Conservation (phyloP, 768 basidiomycete genomes). For the Leccinum arenicola region DNA sequence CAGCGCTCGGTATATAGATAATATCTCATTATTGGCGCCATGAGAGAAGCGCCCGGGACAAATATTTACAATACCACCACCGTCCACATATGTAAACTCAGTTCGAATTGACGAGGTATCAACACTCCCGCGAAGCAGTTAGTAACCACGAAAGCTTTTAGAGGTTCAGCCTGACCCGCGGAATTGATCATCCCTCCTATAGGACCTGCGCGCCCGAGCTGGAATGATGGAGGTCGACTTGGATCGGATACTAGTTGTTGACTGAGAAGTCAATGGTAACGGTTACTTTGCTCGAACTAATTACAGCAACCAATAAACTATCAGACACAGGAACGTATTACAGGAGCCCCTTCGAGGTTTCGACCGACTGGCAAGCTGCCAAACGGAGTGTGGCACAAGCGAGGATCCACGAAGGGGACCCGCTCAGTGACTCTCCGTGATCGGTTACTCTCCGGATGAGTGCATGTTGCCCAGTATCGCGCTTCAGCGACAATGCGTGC, state of each 20-base stretch:
- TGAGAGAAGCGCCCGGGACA: slow-evolving; percentile 9
- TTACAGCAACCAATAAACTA: not conserved
- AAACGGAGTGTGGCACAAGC: not conserved
- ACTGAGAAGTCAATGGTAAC: not conserved
- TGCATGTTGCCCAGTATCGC: too few relatives aligned
- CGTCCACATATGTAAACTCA: too few relatives aligned
- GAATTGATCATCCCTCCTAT: too few relatives aligned
- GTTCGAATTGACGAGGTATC: too few relatives aligned
- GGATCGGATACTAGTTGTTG: not conserved
- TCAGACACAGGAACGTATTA: not conserved
- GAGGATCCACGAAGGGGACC: not conserved
- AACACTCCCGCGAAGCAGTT: not conserved
- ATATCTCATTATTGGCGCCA: not conserved
- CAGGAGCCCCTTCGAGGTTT: not conserved
- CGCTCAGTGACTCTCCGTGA: not conserved
- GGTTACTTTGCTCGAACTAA: not conserved
- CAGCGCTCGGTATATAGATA: not conserved
- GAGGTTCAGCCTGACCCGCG: too few relatives aligned
- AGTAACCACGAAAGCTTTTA: not conserved
- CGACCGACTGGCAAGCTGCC: not conserved
- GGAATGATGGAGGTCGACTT: too few relatives aligned
- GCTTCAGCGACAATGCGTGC: not conserved
- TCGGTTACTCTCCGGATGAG: too few relatives aligned
- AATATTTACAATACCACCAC: not conserved
- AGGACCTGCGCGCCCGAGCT: too few relatives aligned